Evolutionary conservation across 176 grass and related monocot species (phyloP), one percentile per base, ranked within the genome.

Genomic region (Triticum turgidum): DNA sequence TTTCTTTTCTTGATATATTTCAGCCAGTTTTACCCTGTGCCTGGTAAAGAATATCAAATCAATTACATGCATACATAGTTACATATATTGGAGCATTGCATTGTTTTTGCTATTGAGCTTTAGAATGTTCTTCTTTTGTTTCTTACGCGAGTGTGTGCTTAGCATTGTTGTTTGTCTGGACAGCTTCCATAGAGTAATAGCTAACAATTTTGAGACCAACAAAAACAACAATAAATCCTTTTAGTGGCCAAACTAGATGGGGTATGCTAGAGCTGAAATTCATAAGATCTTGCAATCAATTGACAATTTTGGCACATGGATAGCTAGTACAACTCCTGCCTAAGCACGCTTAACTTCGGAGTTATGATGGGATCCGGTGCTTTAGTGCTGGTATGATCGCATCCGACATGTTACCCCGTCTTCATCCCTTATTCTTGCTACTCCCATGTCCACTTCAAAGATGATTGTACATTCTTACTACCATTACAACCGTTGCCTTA

Each of bases 321-420:
- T 41, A 41, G 39, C 39, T 41, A 41, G 7, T 41, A 39, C 37
- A 8, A 39, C 37, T 39, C 32, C 32, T 3, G 85, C 88, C 88
- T 77, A 90, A 86, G 69, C 88, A 90, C 68, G 67, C 88, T 69
- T 90, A 90, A 86, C 83, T 90, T 85, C 77, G 65, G 18, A 89
- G 82, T 80, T 89, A 12, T 89, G 22, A 89, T 78, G 82, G 82
- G 82, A 89, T 89, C 85, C 37, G 25, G 37, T 87, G 51, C 76
- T 63, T 87, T 87, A 80, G 63, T 86, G 84, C 11, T 45, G 11
- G 42, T 45, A 45, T 45, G 42, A 11, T 45, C 10, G 42, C 10
- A 45, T 45, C 11, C 42, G 42, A 3, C 42, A 45, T 45, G 42
- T 45, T 45, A 45, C 42, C 41, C 9, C 41, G 8, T 9, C 9